phyloP scores from a whole-genome alignment of 345 rosid species.

The Gossypium thurberi region DNA sequence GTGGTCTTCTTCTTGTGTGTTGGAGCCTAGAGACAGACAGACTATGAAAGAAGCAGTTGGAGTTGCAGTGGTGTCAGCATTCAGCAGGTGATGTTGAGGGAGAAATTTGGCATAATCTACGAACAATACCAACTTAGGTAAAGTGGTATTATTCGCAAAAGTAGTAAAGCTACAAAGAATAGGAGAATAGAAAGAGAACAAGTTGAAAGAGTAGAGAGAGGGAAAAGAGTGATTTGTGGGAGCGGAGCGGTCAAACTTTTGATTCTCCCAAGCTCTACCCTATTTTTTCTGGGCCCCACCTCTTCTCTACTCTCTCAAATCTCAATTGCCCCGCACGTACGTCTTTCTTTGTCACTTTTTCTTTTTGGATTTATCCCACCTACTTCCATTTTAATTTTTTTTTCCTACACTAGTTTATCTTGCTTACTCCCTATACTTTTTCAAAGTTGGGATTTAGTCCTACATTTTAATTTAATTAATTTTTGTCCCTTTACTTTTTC shows the following conservation, averaged over 20 bases:
- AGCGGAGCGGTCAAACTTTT: slow-evolving; percentile 37
- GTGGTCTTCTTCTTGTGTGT: too few relatives aligned
- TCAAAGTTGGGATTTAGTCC: too few relatives aligned
- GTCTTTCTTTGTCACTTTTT: slow-evolving; percentile 11
- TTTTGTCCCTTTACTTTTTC: too few relatives aligned
- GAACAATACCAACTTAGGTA: not conserved
- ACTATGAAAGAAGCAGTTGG: not conserved
- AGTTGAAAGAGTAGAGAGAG: not conserved
- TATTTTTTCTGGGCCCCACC: not conserved
- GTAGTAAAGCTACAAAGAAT: not conserved
- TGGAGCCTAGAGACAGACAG: not conserved
- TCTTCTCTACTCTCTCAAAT: not conserved
- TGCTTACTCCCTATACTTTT: too few relatives aligned
- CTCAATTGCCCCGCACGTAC: slow-evolving; percentile 22
- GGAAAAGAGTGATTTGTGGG: slow-evolving; percentile 11
- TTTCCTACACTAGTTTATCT: too few relatives aligned
- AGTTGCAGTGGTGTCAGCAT: not conserved
- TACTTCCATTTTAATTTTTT: too few relatives aligned
- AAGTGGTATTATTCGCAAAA: not conserved
- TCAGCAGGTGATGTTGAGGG: not conserved
- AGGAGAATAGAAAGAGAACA: not conserved
- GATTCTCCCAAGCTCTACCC: slow-evolving; percentile 3
- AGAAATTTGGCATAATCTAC: not conserved
- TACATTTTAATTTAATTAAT: too few relatives aligned
- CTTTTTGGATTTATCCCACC: not conserved